Evolutionary conservation across 2,329 filamentous ascomycete species (phyloP).

Genomic region (Scytalidium lignicola): DNA sequence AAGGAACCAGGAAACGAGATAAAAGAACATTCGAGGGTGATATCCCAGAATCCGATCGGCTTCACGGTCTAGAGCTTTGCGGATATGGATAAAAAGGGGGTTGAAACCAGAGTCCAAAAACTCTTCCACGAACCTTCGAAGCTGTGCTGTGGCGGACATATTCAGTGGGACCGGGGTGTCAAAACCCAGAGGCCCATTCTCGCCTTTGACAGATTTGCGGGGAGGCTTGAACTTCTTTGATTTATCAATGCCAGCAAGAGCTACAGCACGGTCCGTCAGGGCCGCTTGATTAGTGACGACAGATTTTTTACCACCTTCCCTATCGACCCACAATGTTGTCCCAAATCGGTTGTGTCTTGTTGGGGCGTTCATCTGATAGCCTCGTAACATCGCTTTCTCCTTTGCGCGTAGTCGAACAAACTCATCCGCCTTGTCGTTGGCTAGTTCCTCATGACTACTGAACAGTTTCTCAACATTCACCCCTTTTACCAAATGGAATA

Average conservation of each 20-base stretch:
- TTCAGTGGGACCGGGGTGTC: conserved; percentile 68
- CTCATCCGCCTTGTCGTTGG: conserved; percentile 65
- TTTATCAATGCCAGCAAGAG: conserved; percentile 83
- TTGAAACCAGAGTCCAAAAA: conserved; percentile 96
- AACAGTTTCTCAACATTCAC: conserved; percentile 82
- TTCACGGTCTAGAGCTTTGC: conserved; percentile 87
- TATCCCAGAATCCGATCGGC: conserved; percentile 72
- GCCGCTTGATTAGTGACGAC: conserved; percentile 87
- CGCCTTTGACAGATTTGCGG: conserved; percentile 54
- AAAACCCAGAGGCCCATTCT: conserved; percentile 67
- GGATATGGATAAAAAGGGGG: conserved; percentile 76
- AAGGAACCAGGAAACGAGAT: conserved; percentile 87
- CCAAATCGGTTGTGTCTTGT: conserved; percentile 92
- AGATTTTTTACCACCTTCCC: conserved; percentile 76
- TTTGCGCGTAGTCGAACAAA: conserved; percentile 71
- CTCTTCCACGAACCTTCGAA: conserved; percentile 81
- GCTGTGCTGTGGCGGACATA: conserved; percentile 64
- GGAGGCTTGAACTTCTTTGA: conserved; percentile 88
- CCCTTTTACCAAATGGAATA: conserved; percentile 90
- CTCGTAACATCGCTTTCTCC: conserved; percentile 76
- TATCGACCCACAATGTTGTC: conserved; percentile 94
- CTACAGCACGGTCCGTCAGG: conserved; percentile 65
- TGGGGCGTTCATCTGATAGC: conserved; percentile 71
- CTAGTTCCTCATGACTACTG: conserved; percentile 70
- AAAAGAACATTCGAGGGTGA: conserved; percentile 85